These are phyloP conservation scores for Puccinia triticina DNA, from an alignment of 1,284 basidiomycete species.

Conservation along the genomic window DNA sequence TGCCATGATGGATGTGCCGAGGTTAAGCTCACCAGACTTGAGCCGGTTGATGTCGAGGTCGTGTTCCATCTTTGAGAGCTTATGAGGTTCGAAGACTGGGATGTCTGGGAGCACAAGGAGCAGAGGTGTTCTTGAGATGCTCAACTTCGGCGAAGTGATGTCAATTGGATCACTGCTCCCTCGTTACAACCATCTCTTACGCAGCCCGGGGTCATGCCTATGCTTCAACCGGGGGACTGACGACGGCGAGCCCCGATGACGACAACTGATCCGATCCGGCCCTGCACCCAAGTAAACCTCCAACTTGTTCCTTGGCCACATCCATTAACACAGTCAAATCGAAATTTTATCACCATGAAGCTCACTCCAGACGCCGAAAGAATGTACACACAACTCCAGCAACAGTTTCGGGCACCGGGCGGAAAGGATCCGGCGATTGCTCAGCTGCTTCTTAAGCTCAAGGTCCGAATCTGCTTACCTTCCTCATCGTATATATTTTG, in stretches of 20 bases:
- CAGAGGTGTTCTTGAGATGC: no score
- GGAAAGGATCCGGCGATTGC: constrained; percentile 71
- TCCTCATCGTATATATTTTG: neutral
- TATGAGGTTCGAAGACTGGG: neutral
- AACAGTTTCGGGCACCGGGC: constrained; percentile 61
- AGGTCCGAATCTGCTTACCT: constrained; percentile 63
- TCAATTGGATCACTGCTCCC: neutral
- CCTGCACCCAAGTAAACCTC: neutral
- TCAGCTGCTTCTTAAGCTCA: constrained; percentile 70
- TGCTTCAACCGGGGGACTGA: neutral
- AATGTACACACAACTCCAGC: constrained; percentile 60
- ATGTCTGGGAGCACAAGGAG: neutral
- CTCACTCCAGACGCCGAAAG: constrained; percentile 66
- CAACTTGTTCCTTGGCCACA: neutral
- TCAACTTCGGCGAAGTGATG: neutral
- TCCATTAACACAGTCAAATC: neutral
- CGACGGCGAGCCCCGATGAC: neutral
- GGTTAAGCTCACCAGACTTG: constrained; percentile 47
- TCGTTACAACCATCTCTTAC: neutral
- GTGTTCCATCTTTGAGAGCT: constrained; percentile 35
- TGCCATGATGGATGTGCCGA: constrained; percentile 97
- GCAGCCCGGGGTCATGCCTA: neutral
- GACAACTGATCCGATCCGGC: constrained; percentile 9
- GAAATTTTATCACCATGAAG: constrained; percentile 61
- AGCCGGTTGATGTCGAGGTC: constrained; percentile 43